A percentile compares a stretch with the other conserved stretches of the same genome.
These are phyloP conservation scores for Tetradesmus obliquus DNA, from an alignment of 139 green algal species.

Conservation along the genomic window DNA sequence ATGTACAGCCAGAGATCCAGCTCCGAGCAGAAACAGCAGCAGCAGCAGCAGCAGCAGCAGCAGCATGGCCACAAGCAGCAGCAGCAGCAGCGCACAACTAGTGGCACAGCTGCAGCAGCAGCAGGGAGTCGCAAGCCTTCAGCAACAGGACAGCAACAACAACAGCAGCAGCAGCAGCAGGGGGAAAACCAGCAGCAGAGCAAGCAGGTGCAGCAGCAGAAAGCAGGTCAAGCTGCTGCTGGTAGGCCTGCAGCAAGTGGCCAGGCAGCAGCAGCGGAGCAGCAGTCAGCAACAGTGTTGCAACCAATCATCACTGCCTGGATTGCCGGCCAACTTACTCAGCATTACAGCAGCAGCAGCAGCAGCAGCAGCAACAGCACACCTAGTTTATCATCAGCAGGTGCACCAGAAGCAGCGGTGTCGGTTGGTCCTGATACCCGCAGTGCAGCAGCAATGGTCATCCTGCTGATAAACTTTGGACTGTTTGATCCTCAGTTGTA, in stretches of 20 bases:
- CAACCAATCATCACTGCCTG: conserved; percentile 23
- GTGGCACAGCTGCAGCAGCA: conserved; percentile 2
- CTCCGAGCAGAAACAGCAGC: neutral
- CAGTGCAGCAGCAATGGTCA: neutral
- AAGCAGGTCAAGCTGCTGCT: neutral
- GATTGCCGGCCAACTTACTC: neutral
- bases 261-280: neutral
- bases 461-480: conserved; percentile 2
- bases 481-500: conserved; percentile 32
- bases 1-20: neutral
- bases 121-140: neutral
- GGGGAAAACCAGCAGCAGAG: neutral
- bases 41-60: conserved; percentile 31
- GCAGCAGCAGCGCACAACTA: neutral
- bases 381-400: neutral
- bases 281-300: neutral
- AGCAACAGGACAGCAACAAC: neutral
- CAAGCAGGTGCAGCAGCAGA: neutral
- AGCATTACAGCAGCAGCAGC: conserved; percentile 37
- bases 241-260: neutral
- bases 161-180: conserved; percentile 34
- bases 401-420: conserved; percentile 6
- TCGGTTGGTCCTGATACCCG: neutral
- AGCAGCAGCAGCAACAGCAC: neutral
- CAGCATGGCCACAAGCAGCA: conserved; percentile 20